Evolutionary conservation across 2,329 filamentous ascomycete species (phyloP).

Genomic region (Amauroascus niger): DNA sequence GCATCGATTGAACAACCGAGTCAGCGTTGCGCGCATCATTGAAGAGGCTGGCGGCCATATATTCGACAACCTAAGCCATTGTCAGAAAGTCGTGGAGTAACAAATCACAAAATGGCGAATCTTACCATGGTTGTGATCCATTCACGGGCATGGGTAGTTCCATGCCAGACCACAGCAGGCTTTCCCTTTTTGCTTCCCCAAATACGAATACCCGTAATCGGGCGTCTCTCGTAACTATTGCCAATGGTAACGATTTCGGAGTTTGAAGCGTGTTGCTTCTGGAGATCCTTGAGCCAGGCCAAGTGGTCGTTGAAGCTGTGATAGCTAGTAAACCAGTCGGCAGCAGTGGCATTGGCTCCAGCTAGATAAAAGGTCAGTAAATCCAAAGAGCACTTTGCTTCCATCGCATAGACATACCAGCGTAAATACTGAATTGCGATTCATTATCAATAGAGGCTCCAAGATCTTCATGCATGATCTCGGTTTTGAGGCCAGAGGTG

Average conservation of each 20-base stretch:
- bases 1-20: conserved; percentile 36
- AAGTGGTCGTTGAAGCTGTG: conserved; percentile 47
- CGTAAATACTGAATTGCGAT: conserved; percentile 18
- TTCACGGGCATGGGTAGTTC: conserved; percentile 51
- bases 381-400: conserved; percentile 26
- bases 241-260: conserved; percentile 45
- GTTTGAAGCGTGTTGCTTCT: conserved; percentile 38
- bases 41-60: conserved; percentile 44
- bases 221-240: conserved; percentile 39
- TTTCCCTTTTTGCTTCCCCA: conserved; percentile 42
- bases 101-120: not conserved
- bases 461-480: conserved; percentile 38
- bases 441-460: conserved; percentile 37
- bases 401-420: conserved; percentile 23
- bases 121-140: conserved; percentile 49
- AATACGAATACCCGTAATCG: conserved; percentile 44
- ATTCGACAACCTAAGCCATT: conserved; percentile 33
- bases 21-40: conserved; percentile 18
- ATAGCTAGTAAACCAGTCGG: conserved; percentile 46
- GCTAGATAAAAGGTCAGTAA: conserved; percentile 17
- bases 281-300: conserved; percentile 41
- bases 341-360: conserved; percentile 21
- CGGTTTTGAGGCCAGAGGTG: conserved; percentile 24
- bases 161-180: conserved; percentile 48
- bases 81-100: no score